Base-by-base conservation (phyloP, 352 stramenopile species). In the Pythium brachiatum region DNA sequence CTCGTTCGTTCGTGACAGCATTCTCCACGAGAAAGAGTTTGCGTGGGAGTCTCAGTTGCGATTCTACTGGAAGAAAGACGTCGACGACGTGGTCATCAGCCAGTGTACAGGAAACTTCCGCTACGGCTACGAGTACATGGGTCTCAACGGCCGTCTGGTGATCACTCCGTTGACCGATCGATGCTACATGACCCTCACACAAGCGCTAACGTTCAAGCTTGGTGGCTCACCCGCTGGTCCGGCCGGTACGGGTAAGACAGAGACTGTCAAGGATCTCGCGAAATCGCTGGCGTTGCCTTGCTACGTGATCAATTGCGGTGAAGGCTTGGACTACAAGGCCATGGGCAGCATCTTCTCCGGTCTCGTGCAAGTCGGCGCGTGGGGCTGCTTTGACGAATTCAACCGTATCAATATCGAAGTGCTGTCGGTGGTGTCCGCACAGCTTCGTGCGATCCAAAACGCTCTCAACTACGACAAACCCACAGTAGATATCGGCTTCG, bases 61-160 rank as follows among this genome's bases (percentile, higher is more conserved):
- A 0, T 97, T 97, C 62, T 97, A 97, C 69, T 97, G 89, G 88
- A 76, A 90, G 50, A 93, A 94, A 50, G 89, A 96, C 39, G 84
- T 96, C 8, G 89, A 96, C 56, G 87, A 97, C 29, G 85, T 94
- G 16, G 82, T 94, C 5, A 96, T 96, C 52, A 89, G 79, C 20
- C 92, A 98, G 69, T 98, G 91, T 64, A 98, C 91, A 0, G 92
- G 90, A 12, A 88, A 76, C 16, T 97, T 97, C 57, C 86, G 89
- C 38, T 98, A 97, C 54, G 92, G 92, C 34, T 98, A 97, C 74
- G 92, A 98, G 83, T 98, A 97, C 73, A 96, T 97, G 88, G 91
- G 91, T 0, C 70, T 97, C 3, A 97, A 97, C 43, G 90, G 91
- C 0, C 79, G 92, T 7, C 75, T 98, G 2, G 92, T 98, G 36